Conservation (phyloP, 805 yeast species). For the Metschnikowia baotianmanensis region DNA sequence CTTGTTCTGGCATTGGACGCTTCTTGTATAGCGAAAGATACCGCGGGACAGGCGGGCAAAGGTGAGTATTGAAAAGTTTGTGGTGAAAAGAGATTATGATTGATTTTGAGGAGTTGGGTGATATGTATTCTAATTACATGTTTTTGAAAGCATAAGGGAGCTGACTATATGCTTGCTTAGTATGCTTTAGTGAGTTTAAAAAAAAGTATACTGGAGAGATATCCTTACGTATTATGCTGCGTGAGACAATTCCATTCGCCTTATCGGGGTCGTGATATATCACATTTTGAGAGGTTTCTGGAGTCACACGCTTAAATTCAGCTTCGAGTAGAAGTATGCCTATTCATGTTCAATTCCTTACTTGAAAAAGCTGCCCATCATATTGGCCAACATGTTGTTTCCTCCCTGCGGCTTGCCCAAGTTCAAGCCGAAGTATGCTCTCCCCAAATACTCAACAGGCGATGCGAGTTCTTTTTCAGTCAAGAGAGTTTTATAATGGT, state of each 20-base stretch:
- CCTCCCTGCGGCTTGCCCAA: conserved; percentile 39
- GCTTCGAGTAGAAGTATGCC: too few relatives aligned
- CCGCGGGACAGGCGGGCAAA: conserved; percentile 5
- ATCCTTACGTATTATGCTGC: too few relatives aligned
- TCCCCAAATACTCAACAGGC: conserved; percentile 58
- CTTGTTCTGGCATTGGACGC: conserved; percentile 59
- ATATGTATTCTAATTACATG: too few relatives aligned
- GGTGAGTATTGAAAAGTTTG: conserved; percentile 6
- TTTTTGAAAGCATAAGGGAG: too few relatives aligned
- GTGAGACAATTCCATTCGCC: too few relatives aligned
- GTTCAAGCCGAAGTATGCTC: conserved; percentile 56
- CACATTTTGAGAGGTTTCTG: neutral
- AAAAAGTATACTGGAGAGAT: too few relatives aligned
- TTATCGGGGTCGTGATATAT: too few relatives aligned
- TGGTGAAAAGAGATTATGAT: neutral
- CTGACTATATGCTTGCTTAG: too few relatives aligned
- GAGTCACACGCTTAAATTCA: too few relatives aligned
- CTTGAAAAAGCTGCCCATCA: conserved; percentile 62
- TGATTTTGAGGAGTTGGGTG: neutral
- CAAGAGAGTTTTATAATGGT: conserved; percentile 45
- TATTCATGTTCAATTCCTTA: too few relatives aligned
- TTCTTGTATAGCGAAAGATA: conserved; percentile 48
- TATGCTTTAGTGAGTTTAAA: too few relatives aligned
- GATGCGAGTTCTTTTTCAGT: conserved; percentile 34
- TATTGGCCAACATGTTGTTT: conserved; percentile 46